Base-by-base conservation (phyloP, 345 rosid species). In the Citrus hindsii region DNA sequence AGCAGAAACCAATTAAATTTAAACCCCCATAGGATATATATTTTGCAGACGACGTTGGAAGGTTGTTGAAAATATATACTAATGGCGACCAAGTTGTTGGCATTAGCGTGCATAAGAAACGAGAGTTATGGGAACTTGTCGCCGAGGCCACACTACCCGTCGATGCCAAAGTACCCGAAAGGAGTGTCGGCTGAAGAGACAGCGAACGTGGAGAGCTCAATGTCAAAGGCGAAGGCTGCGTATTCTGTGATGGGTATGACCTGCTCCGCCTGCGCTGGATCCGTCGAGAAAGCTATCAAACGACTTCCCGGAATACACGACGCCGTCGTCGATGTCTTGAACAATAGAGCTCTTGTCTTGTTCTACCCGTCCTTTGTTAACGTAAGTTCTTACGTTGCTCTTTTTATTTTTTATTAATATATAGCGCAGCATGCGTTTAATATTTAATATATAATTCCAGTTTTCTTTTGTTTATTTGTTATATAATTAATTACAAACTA, bases 221-320 rank as follows among this genome's bases (percentile, higher is more conserved):
- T 84, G 78, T 80, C 91, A 7, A 87, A 85, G 78, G 79, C 86
- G 42, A 88, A 81, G 76, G 97, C 90, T 24, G 79, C 88, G 61
- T 91, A 92, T 33, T 82, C 87, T 4, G 98, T 95, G 5, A n/a
- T 69, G 4, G 98, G 98, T 69, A 91, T 95, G 98, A 89, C 93
- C 0, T 92, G 95, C 78, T 87, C 98, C 2, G 98, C 98, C 40
- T 95, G 98, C 65, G 97, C 98, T 7, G 98, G 94, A 28, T 95
- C 98, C 33, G 90, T 93, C 37, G 98, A 95, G 86, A 95, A 95
- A 80, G 97, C 94, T 30, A 74, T 95, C 80, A 95, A 95, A 75
- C 83, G 98, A 74, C 93, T 95, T n/a, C 87, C 95, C 0, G 98
- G 98, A 6, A 91, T 93, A 8, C 84, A 81, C 13, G 94, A 95